Percentiles rank a stretch among this genome's conserved stretches.
Evolutionary conservation across 2,329 filamentous ascomycete genomes (phyloP).

Genomic region (Aspergillus quadricinctus): DNA sequence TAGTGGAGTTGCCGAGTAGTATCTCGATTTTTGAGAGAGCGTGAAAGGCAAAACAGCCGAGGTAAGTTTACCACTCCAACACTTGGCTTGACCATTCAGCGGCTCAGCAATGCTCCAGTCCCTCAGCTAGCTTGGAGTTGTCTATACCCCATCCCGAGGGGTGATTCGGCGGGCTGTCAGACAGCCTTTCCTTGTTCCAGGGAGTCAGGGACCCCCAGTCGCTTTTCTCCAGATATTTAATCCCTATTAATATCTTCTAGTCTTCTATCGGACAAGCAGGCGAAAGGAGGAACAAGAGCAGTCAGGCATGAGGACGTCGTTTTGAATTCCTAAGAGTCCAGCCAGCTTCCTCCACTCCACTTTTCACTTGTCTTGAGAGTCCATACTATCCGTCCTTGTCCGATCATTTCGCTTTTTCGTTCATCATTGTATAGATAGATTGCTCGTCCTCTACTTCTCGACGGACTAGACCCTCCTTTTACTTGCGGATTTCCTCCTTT

Average conservation of each 20-base stretch:
- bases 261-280: not conserved
- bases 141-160: not conserved
- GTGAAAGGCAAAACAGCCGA: not conserved
- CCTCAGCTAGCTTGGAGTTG: not conserved
- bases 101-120: not conserved
- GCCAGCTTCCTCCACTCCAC: not conserved
- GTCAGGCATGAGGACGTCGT: not conserved
- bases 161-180: no score
- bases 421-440: not conserved
- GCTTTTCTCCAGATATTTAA: not conserved
- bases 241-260: not conserved
- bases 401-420: not conserved
- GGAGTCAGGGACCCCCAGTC: not conserved
- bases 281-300: not conserved
- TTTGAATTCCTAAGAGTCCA: not conserved
- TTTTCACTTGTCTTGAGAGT: not conserved
- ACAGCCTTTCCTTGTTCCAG: not conserved
- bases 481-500: not conserved
- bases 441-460: not conserved
- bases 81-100: not conserved
- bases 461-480: not conserved
- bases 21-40: not conserved
- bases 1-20: not conserved
- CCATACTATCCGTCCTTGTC: not conserved
- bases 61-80: constrained; percentile 33